Evolutionary conservation across 371 early-diverging fungal species (phyloP).

Genomic region (Mortierella polycephala): DNA sequence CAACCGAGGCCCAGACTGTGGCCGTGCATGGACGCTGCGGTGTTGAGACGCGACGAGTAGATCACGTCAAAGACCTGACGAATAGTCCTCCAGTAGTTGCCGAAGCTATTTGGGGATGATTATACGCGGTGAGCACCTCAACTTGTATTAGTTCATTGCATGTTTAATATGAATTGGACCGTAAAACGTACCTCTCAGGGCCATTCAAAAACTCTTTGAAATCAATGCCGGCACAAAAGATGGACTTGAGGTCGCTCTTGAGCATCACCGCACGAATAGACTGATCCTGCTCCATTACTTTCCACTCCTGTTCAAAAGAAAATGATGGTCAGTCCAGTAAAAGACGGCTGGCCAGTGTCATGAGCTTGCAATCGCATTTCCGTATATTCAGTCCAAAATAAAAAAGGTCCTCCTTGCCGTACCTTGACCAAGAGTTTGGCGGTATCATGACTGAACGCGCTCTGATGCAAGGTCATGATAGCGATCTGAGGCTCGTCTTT

Average conservation of each 20-base stretch:
- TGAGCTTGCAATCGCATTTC: not conserved
- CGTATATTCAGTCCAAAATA: not conserved
- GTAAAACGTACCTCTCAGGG: constrained; percentile 25
- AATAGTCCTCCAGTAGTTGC: constrained; percentile 39
- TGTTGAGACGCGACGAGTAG: constrained; percentile 49
- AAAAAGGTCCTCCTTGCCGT: not conserved
- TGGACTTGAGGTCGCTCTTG: constrained; percentile 51
- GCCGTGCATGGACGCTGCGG: constrained; percentile 50
- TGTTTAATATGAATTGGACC: no score
- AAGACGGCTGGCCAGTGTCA: not conserved
- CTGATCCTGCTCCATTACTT: constrained; percentile 46
- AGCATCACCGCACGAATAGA: constrained; percentile 39
- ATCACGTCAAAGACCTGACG: constrained; percentile 47
- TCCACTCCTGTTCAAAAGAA: constrained; percentile 35
- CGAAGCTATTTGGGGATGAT: constrained; percentile 20
- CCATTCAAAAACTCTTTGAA: constrained; percentile 52
- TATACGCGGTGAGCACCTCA: not conserved
- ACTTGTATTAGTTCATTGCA: not conserved
- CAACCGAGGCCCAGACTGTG: constrained; percentile 53
- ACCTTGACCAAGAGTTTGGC: constrained; percentile 41
- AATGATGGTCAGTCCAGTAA: not conserved
- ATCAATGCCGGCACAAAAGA: constrained; percentile 54
- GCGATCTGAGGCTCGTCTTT: constrained; percentile 32
- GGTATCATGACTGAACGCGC: constrained; percentile 47
- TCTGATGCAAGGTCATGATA: constrained; percentile 42